phyloP scores from a whole-genome alignment of 331 rosid genomes.

The Stylosanthes scabra region DNA sequence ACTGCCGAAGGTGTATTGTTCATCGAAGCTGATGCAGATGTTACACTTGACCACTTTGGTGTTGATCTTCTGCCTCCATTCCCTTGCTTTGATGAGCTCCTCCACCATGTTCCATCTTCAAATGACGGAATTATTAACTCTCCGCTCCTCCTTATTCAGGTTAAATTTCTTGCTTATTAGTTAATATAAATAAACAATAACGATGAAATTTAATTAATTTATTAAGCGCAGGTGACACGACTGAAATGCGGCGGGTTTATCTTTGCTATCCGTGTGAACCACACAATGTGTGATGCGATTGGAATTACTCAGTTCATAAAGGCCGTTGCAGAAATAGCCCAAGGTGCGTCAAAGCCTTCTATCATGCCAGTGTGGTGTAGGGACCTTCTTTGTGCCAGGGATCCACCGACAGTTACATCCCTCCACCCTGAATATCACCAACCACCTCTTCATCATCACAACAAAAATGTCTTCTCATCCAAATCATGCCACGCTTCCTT shows the following conservation, averaged over 20 bases:
- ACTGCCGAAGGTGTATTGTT: background rate
- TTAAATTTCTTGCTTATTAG: background rate
- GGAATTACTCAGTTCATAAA: slow-evolving; percentile 15
- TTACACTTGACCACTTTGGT: background rate
- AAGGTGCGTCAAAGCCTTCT: background rate
- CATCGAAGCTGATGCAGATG: slow-evolving; percentile 12
- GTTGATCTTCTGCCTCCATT: background rate
- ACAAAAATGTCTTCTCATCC: background rate
- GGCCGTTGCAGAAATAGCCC: slow-evolving; percentile 9
- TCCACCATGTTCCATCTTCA: background rate
- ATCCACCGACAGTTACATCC: background rate
- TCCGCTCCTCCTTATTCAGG: background rate
- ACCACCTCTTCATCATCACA: background rate
- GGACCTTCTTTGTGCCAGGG: no score
- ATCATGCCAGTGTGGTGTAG: no score
- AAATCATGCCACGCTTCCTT: slow-evolving; percentile 13
- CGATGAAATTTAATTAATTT: no score
- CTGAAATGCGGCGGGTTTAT: slow-evolving; percentile 34
- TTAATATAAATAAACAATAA: no score
- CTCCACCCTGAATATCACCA: background rate
- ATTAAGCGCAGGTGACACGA: slow-evolving; percentile 27
- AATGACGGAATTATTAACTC: background rate
- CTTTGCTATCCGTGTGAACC: background rate
- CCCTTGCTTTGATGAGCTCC: slow-evolving; percentile 9
- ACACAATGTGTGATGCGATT: slow-evolving; percentile 5